These are phyloP conservation scores for Delonix regia DNA, from an alignment of 306 rosid genomes.

Conservation along the genomic window DNA sequence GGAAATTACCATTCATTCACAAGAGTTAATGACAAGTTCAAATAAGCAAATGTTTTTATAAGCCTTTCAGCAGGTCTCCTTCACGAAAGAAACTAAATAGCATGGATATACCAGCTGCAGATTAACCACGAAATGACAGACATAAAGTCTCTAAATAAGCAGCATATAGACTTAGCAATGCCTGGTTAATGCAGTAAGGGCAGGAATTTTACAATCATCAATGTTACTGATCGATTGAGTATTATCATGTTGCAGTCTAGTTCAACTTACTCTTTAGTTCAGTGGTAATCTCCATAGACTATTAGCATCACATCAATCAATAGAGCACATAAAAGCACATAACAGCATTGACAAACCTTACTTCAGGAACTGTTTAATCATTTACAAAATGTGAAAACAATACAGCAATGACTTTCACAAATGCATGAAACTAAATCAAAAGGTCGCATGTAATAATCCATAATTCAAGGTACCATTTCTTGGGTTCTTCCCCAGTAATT, in stretches of 20 bases:
- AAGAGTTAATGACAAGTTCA: slow-evolving; percentile 14
- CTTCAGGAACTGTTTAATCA: background rate
- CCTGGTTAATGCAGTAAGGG: background rate
- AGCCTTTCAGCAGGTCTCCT: background rate
- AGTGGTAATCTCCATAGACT: background rate
- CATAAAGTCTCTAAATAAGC: background rate
- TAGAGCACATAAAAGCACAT: background rate
- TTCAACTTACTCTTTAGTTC: slow-evolving; percentile 14
- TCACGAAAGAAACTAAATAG: slow-evolving; percentile 17
- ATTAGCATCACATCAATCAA: slow-evolving; percentile 4
- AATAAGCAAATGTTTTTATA: background rate
- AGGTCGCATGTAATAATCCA: background rate
- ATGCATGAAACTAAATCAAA: background rate
- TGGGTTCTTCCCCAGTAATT: background rate
- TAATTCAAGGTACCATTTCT: background rate
- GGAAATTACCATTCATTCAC: slow-evolving; percentile 4
- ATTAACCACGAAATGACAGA: background rate
- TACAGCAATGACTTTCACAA: background rate
- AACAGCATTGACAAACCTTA: background rate
- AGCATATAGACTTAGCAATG: slow-evolving; percentile 21
- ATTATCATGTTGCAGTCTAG: background rate
- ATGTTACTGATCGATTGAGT: slow-evolving; percentile 12
- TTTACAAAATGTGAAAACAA: background rate
- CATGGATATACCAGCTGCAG: background rate
- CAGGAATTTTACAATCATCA: background rate